phyloP scores from a whole-genome alignment of 805 yeast species.

The Yarrowia yakushimensis region DNA sequence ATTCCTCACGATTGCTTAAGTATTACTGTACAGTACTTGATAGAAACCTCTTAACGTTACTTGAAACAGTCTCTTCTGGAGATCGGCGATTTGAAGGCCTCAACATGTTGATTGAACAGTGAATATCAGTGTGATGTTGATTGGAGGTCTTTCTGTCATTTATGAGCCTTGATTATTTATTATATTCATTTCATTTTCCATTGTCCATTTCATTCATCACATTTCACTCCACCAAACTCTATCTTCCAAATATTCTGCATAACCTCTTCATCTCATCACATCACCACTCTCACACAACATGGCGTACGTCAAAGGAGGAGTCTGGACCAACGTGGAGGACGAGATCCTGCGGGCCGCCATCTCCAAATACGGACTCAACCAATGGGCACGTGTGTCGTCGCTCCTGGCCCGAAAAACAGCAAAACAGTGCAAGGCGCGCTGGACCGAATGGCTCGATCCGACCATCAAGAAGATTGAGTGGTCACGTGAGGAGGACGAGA shows the following conservation, averaged over 20 bases:
- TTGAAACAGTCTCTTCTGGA: too few relatives aligned
- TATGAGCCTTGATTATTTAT: too few relatives aligned
- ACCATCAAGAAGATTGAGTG: constrained; percentile 60
- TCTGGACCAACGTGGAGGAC: constrained; percentile 83
- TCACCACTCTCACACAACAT: neutral
- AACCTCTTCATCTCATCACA: too few relatives aligned
- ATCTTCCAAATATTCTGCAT: neutral
- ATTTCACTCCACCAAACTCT: neutral
- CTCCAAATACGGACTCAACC: constrained; percentile 87
- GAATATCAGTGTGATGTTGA: too few relatives aligned
- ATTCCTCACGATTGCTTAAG: too few relatives aligned
- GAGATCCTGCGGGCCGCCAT: constrained; percentile 88
- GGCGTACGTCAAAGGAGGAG: constrained; percentile 67
- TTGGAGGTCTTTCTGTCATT: too few relatives aligned
- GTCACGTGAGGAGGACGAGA: constrained; percentile 73
- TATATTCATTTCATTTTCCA: too few relatives aligned
- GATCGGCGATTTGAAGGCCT: too few relatives aligned
- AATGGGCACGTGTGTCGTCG: constrained; percentile 92
- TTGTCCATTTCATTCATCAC: too few relatives aligned
- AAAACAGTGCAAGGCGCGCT: constrained; percentile 85
- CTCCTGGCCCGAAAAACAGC: constrained; percentile 81
- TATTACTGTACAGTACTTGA: too few relatives aligned
- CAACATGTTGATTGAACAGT: too few relatives aligned
- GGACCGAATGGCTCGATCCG: constrained; percentile 88
- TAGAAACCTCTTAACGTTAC: too few relatives aligned